Evolutionary conservation across 805 yeast species (phyloP).

Genomic region (Cyberlindnera xishuangbannaensis): DNA sequence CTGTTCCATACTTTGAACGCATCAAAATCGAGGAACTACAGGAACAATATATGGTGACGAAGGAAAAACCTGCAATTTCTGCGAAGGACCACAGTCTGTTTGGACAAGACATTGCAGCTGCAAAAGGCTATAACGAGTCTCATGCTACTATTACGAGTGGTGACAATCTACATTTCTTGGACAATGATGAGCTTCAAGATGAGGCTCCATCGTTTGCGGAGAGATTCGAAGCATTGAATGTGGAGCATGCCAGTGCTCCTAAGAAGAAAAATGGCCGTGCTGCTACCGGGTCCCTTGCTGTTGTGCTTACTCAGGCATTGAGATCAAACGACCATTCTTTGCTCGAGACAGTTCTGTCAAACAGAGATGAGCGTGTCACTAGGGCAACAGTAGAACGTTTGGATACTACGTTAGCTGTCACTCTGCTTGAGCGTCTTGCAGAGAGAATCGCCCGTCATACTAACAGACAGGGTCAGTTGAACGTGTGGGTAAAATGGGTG

Average conservation of each 20-base stretch:
- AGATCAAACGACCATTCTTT: conserved; percentile 81
- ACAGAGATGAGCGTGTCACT: conserved; percentile 45
- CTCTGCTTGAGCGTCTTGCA: conserved; percentile 53
- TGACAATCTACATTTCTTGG: conserved; percentile 52
- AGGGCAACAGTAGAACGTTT: conserved; percentile 51
- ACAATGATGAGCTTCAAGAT: conserved; percentile 35
- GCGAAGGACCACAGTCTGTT: conserved; percentile 35
- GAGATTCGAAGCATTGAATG: conserved; percentile 34
- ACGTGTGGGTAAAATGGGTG: conserved; percentile 84
- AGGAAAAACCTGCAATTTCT: conserved; percentile 36
- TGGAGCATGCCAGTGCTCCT: conserved; percentile 16
- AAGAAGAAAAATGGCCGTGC: conserved; percentile 41
- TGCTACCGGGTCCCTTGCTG: conserved; percentile 72
- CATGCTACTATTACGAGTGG: conserved; percentile 60
- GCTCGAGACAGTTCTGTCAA: conserved; percentile 72
- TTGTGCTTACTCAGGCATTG: conserved; percentile 83
- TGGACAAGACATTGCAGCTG: conserved; percentile 44
- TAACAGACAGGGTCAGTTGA: conserved; percentile 43
- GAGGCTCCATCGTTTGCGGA: conserved; percentile 50
- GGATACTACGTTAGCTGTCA: conserved; percentile 47
- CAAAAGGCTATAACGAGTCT: conserved; percentile 54
- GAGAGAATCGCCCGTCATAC: conserved; percentile 55
- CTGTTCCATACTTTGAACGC: conserved; percentile 50
- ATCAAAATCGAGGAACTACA: conserved; percentile 37
- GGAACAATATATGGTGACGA: conserved; percentile 21